Conservation (phyloP, 108 stramenopile genomes). For the Nitzschia sp. region DNA sequence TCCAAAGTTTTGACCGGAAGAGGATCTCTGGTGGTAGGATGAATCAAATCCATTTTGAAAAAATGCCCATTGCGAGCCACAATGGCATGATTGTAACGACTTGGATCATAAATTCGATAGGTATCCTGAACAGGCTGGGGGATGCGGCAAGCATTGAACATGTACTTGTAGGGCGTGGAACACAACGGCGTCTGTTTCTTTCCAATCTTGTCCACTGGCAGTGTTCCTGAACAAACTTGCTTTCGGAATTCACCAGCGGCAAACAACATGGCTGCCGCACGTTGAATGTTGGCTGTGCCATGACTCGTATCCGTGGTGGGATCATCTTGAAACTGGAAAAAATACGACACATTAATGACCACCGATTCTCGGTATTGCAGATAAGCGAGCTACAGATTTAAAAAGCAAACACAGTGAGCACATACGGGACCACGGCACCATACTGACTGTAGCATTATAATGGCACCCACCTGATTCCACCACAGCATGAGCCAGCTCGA, state of each 20-base stretch:
- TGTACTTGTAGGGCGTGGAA: conserved; percentile 87
- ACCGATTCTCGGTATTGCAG: conserved; percentile 87
- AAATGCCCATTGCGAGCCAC: conserved; percentile 77
- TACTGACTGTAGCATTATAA: not conserved
- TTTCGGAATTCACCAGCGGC: conserved; percentile 77
- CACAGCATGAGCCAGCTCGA: conserved; percentile 81
- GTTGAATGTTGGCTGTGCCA: conserved; percentile 23
- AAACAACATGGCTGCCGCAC: conserved; percentile 73
- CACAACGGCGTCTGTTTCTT: conserved; percentile 68
- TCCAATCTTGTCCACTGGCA: conserved; percentile 72
- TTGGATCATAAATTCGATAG: conserved; percentile 83
- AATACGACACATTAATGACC: conserved; percentile 86
- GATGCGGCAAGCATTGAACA: conserved; percentile 91
- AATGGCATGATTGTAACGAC: conserved; percentile 65
- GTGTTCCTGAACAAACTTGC: conserved; percentile 59
- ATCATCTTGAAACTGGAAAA: conserved; percentile 84
- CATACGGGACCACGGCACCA: not conserved
- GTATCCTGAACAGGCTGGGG: conserved; percentile 71
- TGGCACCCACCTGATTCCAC: conserved; percentile 73
- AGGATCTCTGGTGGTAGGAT: conserved; percentile 21
- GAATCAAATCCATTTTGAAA: conserved; percentile 50
- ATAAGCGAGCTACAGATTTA: conserved; percentile 53
- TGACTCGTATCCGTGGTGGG: conserved; percentile 35
- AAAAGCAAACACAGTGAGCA: not conserved
- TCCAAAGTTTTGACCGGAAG: conserved; percentile 50